Evolutionary conservation across 495 filamentous ascomycete species (phyloP).

Genomic region (Talaromyces borbonicus): DNA sequence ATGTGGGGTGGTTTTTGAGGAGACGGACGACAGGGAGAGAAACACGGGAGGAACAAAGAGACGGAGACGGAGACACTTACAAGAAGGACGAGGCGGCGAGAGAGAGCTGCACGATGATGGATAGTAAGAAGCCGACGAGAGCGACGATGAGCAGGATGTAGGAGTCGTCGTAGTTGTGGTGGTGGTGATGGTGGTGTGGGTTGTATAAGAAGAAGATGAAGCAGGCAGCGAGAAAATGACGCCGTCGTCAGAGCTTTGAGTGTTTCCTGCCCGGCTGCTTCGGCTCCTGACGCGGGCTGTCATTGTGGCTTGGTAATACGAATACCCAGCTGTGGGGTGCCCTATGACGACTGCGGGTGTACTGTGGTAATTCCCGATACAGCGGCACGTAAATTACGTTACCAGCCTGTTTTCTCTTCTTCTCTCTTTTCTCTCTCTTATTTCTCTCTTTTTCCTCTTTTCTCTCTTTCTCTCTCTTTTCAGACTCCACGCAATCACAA

Average conservation of each 20-base stretch:
- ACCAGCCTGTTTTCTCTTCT: background rate
- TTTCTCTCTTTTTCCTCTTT: no score
- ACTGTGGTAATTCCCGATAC: background rate
- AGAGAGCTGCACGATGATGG: slow-evolving; percentile 25
- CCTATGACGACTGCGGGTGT: background rate
- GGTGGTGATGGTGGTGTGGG: slow-evolving; percentile 2
- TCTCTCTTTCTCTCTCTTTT: background rate
- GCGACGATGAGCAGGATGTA: slow-evolving; percentile 16
- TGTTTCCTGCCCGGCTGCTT: background rate
- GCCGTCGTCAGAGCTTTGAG: no score
- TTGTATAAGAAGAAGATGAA: no score
- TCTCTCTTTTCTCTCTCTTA: no score
- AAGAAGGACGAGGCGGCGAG: slow-evolving; percentile 11
- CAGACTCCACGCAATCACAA: no score
- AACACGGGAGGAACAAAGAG: background rate
- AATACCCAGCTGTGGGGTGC: background rate
- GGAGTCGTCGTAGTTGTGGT: slow-evolving; percentile 11
- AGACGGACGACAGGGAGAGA: background rate
- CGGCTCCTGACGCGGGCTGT: background rate
- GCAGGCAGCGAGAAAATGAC: no score
- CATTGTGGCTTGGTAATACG: background rate
- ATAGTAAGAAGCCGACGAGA: slow-evolving; percentile 26
- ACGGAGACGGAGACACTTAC: slow-evolving; percentile 3
- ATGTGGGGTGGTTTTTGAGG: slow-evolving; percentile 3
- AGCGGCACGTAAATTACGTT: background rate